These are phyloP conservation scores for Zymoseptoria crescenta DNA, from an alignment of 2,329 filamentous ascomycete genomes.

Conservation along the genomic window DNA sequence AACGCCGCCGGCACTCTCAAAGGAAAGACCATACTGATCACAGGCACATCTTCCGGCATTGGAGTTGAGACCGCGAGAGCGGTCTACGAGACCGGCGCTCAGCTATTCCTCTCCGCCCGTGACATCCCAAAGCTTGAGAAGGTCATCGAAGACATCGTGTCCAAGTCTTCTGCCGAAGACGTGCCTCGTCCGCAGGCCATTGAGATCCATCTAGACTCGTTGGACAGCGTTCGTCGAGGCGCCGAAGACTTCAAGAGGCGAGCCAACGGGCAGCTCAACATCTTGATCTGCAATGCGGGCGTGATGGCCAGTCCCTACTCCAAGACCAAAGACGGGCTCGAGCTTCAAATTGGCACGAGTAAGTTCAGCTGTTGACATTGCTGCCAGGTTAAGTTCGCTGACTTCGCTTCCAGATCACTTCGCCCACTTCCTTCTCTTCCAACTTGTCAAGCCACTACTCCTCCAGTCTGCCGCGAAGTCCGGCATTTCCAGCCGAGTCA, in stretches of 20 bases:
- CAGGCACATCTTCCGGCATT: constrained; percentile 40
- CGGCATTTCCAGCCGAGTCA: constrained; percentile 40
- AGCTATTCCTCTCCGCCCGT: constrained; percentile 38
- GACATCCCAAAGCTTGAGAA: constrained; percentile 35
- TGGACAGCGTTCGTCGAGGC: constrained; percentile 27
- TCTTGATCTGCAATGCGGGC: constrained; percentile 28
- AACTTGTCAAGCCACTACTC: constrained; percentile 41
- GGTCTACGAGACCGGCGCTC: constrained; percentile 40
- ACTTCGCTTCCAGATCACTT: constrained; percentile 34
- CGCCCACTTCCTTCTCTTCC: constrained; percentile 47
- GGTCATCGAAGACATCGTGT: constrained; percentile 24
- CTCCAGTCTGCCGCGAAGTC: constrained; percentile 32
- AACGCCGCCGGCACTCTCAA: constrained; percentile 28
- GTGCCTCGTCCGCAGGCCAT: constrained; percentile 17
- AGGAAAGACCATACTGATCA: constrained; percentile 36
- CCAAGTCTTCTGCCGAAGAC: constrained; percentile 11
- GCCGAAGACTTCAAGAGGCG: constrained; percentile 27
- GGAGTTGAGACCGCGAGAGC: constrained; percentile 40
- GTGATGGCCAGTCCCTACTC: constrained; percentile 36
- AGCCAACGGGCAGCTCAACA: constrained; percentile 29
- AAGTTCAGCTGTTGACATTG: constrained; percentile 17
- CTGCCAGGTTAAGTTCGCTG: constrained; percentile 36
- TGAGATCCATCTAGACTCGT: constrained; percentile 27
- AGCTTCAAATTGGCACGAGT: constrained; percentile 43
- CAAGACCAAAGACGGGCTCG: constrained; percentile 34